Evolutionary conservation across 768 basidiomycete species (phyloP).

Genomic region (Dioszegia hungarica): DNA sequence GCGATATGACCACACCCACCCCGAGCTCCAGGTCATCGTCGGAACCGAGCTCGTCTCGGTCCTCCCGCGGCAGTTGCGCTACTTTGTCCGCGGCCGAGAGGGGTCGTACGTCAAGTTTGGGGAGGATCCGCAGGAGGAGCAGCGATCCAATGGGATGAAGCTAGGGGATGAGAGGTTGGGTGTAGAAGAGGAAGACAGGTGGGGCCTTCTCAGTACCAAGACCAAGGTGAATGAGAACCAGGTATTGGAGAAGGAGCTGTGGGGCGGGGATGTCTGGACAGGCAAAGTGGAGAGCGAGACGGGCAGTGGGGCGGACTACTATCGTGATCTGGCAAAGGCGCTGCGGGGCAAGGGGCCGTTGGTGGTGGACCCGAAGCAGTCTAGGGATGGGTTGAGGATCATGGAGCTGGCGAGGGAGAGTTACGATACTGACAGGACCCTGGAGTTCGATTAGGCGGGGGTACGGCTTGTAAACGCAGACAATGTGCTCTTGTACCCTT

Average conservation of each 20-base stretch:
- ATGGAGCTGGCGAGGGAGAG: constrained; percentile 23
- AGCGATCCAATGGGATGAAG: not conserved
- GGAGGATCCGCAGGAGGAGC: constrained; percentile 10
- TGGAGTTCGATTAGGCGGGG: constrained; percentile 1
- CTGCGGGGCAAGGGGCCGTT: constrained; percentile 4
- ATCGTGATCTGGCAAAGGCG: constrained; percentile 10
- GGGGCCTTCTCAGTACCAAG: constrained; percentile 4
- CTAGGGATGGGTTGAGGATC: constrained; percentile 15
- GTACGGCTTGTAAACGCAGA: not conserved
- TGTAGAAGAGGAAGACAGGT: not conserved
- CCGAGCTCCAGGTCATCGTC: constrained; percentile 13
- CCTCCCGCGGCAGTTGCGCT: not conserved
- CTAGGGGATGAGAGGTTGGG: not conserved
- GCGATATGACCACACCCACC: constrained; percentile 4
- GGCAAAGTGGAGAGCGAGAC: constrained; percentile 8
- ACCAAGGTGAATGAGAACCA: constrained; percentile 5
- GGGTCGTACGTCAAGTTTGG: constrained; percentile 9
- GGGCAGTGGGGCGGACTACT: constrained; percentile 11
- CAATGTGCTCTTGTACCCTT: too few relatives aligned
- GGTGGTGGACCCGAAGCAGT: constrained; percentile 8
- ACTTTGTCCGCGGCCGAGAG: constrained; percentile 9
- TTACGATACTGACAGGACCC: constrained; percentile 9
- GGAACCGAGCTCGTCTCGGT: not conserved
- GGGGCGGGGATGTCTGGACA: constrained; percentile 2
- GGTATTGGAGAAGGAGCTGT: not conserved